Conservation (phyloP, 2,329 filamentous ascomycete species). For the Venturia oleaginea region DNA sequence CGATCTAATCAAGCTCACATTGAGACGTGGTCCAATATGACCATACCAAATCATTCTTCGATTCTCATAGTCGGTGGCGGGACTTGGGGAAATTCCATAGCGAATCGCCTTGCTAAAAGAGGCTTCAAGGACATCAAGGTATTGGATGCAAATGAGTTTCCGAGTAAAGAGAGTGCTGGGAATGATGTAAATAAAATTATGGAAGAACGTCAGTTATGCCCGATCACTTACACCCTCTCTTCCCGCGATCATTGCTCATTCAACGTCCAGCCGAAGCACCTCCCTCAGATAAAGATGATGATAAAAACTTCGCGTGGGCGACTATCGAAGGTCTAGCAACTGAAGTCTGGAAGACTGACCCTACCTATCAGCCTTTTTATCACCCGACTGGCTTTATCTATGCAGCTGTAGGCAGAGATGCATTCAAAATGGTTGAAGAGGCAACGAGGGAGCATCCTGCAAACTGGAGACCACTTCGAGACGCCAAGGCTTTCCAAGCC, state of each 20-base stretch:
- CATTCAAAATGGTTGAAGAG: conserved; percentile 30
- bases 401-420: conserved; percentile 33
- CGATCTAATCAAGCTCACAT: background rate
- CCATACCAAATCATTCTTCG: background rate
- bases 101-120: conserved; percentile 41
- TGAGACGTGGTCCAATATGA: background rate
- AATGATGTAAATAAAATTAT: conserved; percentile 44
- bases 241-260: conserved; percentile 7
- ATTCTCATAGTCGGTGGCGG: conserved; percentile 41
- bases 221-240: background rate
- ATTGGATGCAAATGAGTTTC: conserved; percentile 38
- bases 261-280: conserved; percentile 17
- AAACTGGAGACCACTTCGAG: conserved; percentile 28
- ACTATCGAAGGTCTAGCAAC: conserved; percentile 28
- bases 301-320: conserved; percentile 29
- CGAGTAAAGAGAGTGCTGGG: conserved; percentile 40
- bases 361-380: conserved; percentile 35
- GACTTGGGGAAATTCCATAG: conserved; percentile 45
- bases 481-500: conserved; percentile 38
- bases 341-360: conserved; percentile 35
- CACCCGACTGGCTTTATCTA: conserved; percentile 41
- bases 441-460: conserved; percentile 27
- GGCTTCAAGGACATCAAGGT: conserved; percentile 42
- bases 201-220: conserved; percentile 29
- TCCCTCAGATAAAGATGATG: conserved; percentile 20